These are phyloP conservation scores for Exophiala viscosa DNA, from an alignment of 2,329 filamentous ascomycete genomes.

Conservation along the genomic window DNA sequence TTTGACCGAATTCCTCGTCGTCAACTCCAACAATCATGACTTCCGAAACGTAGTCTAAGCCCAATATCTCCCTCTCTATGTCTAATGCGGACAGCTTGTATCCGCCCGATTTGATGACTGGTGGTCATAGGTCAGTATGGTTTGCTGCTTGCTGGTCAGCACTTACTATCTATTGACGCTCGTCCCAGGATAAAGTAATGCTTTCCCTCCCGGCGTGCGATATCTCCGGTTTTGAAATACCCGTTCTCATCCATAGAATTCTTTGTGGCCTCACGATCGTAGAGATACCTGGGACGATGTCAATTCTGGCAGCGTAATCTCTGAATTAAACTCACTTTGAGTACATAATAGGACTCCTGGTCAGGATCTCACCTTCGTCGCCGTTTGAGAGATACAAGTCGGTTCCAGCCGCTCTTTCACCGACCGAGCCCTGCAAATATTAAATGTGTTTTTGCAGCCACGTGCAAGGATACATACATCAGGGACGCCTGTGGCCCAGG, in stretches of 20 bases:
- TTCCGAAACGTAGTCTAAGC: conserved; percentile 43
- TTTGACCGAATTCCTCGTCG: conserved; percentile 48
- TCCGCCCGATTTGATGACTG: conserved; percentile 25
- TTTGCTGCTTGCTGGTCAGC: neutral
- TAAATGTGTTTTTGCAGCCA: neutral
- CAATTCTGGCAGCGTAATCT: neutral
- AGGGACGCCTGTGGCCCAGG: conserved; percentile 27
- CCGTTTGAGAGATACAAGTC: conserved; percentile 41
- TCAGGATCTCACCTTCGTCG: conserved; percentile 46
- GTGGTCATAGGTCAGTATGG: too few relatives aligned
- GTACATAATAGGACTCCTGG: conserved; percentile 39
- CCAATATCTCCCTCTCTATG: conserved; percentile 46
- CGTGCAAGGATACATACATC: conserved; percentile 3
- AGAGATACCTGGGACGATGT: conserved; percentile 29
- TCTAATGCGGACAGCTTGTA: conserved; percentile 50
- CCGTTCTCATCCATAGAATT: conserved; percentile 30
- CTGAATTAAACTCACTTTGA: conserved; percentile 30
- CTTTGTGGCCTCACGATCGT: conserved; percentile 30
- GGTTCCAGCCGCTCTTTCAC: conserved; percentile 36
- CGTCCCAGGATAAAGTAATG: conserved; percentile 47
- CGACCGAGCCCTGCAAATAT: conserved; percentile 26
- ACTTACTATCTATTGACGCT: conserved; percentile 40
- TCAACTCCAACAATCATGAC: conserved; percentile 47
- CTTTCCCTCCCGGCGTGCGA: conserved; percentile 23
- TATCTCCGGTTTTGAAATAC: conserved; percentile 41